These are phyloP conservation scores for Talaromyces sp. DNA, from an alignment of 2,329 filamentous ascomycete genomes.

Conservation along the genomic window DNA sequence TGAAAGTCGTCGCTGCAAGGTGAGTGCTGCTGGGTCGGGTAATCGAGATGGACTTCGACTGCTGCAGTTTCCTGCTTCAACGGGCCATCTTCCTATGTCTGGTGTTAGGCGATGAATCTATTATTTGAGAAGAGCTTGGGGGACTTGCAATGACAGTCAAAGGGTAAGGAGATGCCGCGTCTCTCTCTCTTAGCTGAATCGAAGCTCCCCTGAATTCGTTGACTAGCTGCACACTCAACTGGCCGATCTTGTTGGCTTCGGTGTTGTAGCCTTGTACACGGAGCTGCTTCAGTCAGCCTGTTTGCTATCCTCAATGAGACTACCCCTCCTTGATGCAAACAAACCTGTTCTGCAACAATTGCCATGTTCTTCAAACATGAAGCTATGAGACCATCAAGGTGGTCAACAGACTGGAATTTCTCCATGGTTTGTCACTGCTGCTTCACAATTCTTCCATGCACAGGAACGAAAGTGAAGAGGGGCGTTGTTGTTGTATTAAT, in stretches of 20 bases:
- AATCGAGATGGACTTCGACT: neutral
- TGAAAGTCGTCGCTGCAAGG: neutral
- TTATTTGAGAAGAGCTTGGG: neutral
- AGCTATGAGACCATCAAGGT: neutral
- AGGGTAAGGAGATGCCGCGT: neutral
- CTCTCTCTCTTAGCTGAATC: constrained; percentile 14
- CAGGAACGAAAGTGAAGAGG: neutral
- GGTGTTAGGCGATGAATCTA: neutral
- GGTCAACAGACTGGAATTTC: neutral
- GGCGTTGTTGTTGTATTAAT: neutral
- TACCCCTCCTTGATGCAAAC: neutral
- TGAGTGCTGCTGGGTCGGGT: neutral
- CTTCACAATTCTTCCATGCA: neutral
- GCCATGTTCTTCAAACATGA: neutral
- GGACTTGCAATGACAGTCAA: neutral
- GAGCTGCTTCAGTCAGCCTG: constrained; percentile 4
- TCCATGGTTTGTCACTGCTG: neutral
- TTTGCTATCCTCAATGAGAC: neutral
- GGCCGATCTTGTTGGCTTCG: constrained; percentile 23
- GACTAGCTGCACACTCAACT: constrained; percentile 19
- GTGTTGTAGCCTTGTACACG: neutral
- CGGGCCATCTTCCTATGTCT: neutral
- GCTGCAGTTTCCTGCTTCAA: neutral
- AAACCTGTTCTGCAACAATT: neutral
- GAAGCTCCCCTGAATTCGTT: constrained; percentile 20